Conservation (phyloP, 352 stramenopile genomes). For the Globisporangium recalcitrans region DNA sequence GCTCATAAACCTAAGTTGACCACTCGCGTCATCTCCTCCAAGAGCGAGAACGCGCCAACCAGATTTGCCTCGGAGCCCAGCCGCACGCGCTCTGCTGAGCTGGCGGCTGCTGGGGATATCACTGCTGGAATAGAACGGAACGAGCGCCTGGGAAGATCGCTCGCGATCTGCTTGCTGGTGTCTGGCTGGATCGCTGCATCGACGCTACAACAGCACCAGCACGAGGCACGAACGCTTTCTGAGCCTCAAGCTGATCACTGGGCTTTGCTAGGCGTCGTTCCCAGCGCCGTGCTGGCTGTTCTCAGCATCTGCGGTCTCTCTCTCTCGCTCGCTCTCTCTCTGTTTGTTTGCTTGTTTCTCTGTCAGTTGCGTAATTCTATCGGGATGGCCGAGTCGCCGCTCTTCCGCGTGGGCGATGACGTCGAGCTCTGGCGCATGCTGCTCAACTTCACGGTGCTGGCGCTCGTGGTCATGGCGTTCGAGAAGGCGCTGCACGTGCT, state of each 20-base stretch:
- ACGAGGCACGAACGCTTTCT: neutral
- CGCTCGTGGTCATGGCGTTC: conserved; percentile 42
- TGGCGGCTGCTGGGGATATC: no score
- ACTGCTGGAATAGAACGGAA: neutral
- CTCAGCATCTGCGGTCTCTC: neutral
- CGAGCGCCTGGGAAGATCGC: neutral
- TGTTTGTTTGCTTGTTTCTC: neutral
- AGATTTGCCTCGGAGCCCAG: no score
- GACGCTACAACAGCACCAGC: neutral
- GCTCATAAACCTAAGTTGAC: no score
- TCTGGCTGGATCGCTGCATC: neutral
- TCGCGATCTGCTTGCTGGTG: neutral
- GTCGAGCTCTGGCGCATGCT: conserved; percentile 56
- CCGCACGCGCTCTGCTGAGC: no score
- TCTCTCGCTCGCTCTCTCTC: neutral
- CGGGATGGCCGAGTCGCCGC: conserved; percentile 11
- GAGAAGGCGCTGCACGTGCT: conserved; percentile 39
- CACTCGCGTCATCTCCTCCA: no score
- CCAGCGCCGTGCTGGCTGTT: neutral
- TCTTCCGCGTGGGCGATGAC: conserved; percentile 18
- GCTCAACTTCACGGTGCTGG: conserved; percentile 42
- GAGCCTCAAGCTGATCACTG: neutral
- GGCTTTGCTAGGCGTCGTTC: neutral
- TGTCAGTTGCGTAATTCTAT: neutral
- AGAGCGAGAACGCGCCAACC: no score